phyloP scores from a whole-genome alignment of 768 basidiomycete species.

The Agrocybe praecox region DNA sequence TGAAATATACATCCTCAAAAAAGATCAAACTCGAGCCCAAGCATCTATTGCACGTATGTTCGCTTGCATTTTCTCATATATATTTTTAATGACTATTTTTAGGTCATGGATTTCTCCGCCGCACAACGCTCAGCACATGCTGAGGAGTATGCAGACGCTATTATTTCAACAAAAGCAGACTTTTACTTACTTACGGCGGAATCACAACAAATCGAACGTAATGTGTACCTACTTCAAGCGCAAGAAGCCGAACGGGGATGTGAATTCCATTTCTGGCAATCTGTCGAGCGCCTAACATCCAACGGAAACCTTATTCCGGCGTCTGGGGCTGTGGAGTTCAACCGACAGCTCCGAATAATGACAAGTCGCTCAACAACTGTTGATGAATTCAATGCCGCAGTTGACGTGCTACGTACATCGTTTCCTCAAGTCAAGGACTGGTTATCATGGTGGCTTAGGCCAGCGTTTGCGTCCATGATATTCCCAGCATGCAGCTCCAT shows the following conservation, averaged over 20 bases:
- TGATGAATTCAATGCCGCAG: slow-evolving; percentile 1
- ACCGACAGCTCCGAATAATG: background rate
- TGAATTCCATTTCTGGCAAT: slow-evolving; percentile 4
- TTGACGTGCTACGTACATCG: background rate
- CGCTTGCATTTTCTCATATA: no score
- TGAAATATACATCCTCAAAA: no score
- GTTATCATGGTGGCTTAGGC: slow-evolving; percentile 25
- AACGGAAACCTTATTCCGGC: slow-evolving; percentile 10
- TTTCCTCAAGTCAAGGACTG: slow-evolving; percentile 15
- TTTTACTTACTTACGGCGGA: background rate
- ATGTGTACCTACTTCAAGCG: background rate
- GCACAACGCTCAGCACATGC: background rate
- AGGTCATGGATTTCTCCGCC: slow-evolving; percentile 2
- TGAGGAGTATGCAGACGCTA: background rate
- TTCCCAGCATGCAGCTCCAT: slow-evolving; percentile 19
- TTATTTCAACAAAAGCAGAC: background rate
- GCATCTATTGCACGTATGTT: background rate
- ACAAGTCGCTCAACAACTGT: background rate
- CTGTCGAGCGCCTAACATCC: slow-evolving; percentile 9
- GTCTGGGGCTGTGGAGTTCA: background rate
- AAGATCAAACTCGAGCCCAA: background rate
- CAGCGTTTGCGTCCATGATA: slow-evolving; percentile 21
- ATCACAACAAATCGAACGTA: background rate
- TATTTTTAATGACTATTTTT: no score
- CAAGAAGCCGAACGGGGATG: background rate